Percentiles rank a stretch among this genome's conserved stretches.
These are phyloP conservation scores for Boletellus ananiceps DNA, from an alignment of 768 basidiomycete genomes.

Conservation along the genomic window DNA sequence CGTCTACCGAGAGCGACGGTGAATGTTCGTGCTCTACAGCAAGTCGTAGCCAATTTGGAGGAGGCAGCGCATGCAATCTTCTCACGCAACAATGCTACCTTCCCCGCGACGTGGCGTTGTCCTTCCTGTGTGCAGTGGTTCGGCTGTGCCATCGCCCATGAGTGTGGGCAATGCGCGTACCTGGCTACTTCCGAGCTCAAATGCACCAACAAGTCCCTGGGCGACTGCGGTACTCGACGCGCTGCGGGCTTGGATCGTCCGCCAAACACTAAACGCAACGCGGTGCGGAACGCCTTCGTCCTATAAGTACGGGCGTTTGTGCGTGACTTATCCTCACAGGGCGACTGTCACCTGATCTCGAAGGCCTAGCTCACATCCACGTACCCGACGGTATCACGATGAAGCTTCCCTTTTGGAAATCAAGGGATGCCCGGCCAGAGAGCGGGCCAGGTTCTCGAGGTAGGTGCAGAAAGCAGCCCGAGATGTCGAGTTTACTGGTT, in stretches of 20 bases:
- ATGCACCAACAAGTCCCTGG: not conserved
- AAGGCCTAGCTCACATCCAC: not conserved
- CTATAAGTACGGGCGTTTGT: not conserved
- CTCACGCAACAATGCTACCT: too few species aligned
- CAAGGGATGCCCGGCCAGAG: not conserved
- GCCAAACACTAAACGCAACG: not conserved
- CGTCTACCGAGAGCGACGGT: too few species aligned
- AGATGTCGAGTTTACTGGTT: not conserved
- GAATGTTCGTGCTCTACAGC: too few species aligned
- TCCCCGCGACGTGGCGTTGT: not conserved
- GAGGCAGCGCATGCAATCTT: too few species aligned
- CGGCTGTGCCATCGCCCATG: not conserved
- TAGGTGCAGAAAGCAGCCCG: not conserved
- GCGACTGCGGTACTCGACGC: not conserved
- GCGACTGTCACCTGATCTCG: not conserved
- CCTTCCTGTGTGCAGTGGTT: not conserved
- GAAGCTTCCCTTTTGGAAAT: conserved; percentile 9
- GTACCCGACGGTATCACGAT: not conserved
- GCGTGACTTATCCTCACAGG: not conserved
- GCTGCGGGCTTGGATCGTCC: not conserved
- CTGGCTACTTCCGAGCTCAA: not conserved
- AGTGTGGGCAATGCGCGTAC: not conserved
- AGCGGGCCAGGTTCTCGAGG: conserved; percentile 1
- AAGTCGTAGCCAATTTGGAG: too few species aligned
- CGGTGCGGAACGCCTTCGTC: not conserved